These are phyloP conservation scores for Colletotrichum destructivum DNA, from an alignment of 2,329 filamentous ascomycete genomes.

Conservation along the genomic window DNA sequence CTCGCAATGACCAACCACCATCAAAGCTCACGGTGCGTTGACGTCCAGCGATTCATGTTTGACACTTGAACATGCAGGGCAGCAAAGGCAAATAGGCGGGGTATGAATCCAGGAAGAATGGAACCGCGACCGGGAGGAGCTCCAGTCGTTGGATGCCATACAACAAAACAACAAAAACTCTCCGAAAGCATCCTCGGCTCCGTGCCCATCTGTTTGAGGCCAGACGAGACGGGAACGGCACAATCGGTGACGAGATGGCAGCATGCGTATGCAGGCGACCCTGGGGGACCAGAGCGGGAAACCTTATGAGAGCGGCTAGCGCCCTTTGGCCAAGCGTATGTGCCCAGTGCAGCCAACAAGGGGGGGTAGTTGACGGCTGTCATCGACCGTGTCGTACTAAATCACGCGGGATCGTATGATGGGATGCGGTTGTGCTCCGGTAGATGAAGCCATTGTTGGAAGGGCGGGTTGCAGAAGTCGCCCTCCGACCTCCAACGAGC, in stretches of 20 bases:
- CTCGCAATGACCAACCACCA: conserved; percentile 12
- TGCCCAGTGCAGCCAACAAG: conserved; percentile 11
- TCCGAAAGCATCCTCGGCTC: conserved; percentile 33
- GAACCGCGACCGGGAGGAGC: conserved; percentile 8
- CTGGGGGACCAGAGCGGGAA: conserved; percentile 29
- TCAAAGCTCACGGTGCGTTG: conserved; percentile 16
- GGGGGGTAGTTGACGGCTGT: conserved; percentile 16
- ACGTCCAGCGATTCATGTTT: conserved; percentile 25
- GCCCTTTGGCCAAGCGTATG: conserved; percentile 26
- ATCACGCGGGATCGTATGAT: conserved; percentile 38
- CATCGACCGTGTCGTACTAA: conserved; percentile 22
- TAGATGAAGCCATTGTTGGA: conserved; percentile 22
- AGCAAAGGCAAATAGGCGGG: conserved; percentile 37
- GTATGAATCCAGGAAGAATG: conserved; percentile 6
- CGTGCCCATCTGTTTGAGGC: conserved; percentile 18
- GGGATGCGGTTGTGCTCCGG: background rate
- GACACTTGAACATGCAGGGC: conserved; percentile 14
- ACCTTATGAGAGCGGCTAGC: conserved; percentile 37
- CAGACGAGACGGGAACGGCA: conserved; percentile 38
- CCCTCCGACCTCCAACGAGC: conserved; percentile 17
- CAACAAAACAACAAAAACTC: conserved; percentile 3
- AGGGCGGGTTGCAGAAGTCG: conserved; percentile 30
- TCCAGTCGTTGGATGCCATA: background rate
- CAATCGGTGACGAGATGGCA: conserved; percentile 30
- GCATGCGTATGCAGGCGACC: conserved; percentile 31